Base-by-base conservation (phyloP, 2,329 filamentous ascomycete genomes). In the Colletotrichum chrysophilum region DNA sequence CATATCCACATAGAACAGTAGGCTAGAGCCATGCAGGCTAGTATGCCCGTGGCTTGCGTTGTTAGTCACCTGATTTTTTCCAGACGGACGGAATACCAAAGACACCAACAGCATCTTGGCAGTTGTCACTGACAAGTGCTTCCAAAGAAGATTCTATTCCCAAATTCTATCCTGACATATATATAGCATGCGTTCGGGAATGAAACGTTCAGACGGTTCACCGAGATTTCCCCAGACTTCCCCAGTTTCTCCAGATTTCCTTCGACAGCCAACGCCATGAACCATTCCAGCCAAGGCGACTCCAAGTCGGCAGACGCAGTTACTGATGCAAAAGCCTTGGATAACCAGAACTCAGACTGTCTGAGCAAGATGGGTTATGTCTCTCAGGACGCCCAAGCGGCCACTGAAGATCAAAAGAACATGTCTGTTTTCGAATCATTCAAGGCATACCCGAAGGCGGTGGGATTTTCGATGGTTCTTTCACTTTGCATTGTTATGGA, bases 401-500 rank as follows among this genome's bases (percentile, higher is more conserved):
- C 65, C n/a, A 56, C 65, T 10, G 65, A 67, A 12, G 26, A 32
- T 30, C 65, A 67, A 1, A 55, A 67, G 43, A 67, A 56, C 26
- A 48, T 26, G 26, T 28, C 26, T 8, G n/a, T 26, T 30, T 34
- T 32, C 43, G 58, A 13, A 38, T 16, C 28, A 21, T 43, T 68
- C 66, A 68, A 58, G 48, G 26, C 28, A 58, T 80, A 80, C 36
- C 79, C 79, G 64, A 80, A 80, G 61, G 79, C 79, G 6, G 77
- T 80, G 2, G 78, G 72, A 5, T 80, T 79, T 77, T 80, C 79
- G 4, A 55, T 80, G 18, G 48, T 80, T 16, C 71, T 80, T 32
- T 80, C 80, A 66, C 66, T 78, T 3, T 80, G 79, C 14, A 74
- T 80, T 58, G 77, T 80, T 21, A 80, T 80, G 79, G 79, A 80